Evolutionary conservation across 352 stramenopile genomes (phyloP), one percentile per base, ranked within the genome.

Genomic region (Thraustochytrium striatum): DNA sequence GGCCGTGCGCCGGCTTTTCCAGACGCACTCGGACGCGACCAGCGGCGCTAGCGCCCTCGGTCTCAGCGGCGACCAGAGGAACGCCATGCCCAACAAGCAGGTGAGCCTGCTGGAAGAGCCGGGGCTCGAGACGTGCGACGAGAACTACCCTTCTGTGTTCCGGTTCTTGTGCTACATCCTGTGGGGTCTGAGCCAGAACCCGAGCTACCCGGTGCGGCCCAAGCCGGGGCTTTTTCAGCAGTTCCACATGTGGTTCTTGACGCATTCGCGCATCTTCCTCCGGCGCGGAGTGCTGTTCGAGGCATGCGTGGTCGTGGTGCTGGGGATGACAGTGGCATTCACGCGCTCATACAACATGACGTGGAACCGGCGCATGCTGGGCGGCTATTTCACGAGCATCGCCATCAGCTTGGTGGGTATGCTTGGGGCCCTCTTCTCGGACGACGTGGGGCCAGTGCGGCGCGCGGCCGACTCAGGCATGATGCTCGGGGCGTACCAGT

Each of bases 361-460:
- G 9, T 75, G 65, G 65, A 75, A 75, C 21, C 65, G 65, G 5
- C 65, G 65, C 16, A 43, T 43, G 2, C 44, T 75, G 0, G 44
- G 44, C 30, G 52, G 52, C n/a, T 75, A 61, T 25, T 75, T 75
- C 11, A 58, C 68, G 33, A 70, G 41, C 41, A 75, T 75, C 35
- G 11, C 65, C 3, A 30, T 75, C 39, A 75, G 32, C 8, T 38
- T 75, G 9, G 41, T 38, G 0, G 65, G 65, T 28, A 75, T 75
- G 65, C 35, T 75, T 16, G 65, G 3, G 21, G 65, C 65, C n/a
- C 44, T 75, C n/a, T 75, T 75, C 32, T 43, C 65, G 21, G 65
- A 75, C 36, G 65, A 75, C 50, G 61, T 75, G 13, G 65, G 65
- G n/a, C 65, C 65, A 0, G 65, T 75, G n/a, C 65, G 52, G 33